Evolutionary conservation across 371 early-diverging fungal species (phyloP).

Genomic region (Apophysomyces ossiformis): DNA sequence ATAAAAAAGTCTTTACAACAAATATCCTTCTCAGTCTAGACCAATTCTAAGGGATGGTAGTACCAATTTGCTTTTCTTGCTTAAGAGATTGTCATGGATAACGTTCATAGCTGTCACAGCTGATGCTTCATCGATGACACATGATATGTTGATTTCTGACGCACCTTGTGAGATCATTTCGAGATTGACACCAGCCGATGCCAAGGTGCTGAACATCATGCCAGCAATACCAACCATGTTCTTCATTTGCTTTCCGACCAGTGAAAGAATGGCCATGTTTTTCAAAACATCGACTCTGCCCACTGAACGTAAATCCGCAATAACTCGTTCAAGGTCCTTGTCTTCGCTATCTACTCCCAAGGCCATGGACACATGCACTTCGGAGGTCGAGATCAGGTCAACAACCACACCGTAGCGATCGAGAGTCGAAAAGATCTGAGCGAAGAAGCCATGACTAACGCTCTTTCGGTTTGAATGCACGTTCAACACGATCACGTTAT

Average conservation of each 20-base stretch:
- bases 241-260: slow-evolving; percentile 96
- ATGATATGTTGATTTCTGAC: slow-evolving; percentile 96
- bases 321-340: slow-evolving; percentile 68
- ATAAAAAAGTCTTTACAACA: neutral
- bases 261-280: slow-evolving; percentile 92
- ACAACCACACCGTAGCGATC: slow-evolving; percentile 90
- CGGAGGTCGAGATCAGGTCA: slow-evolving; percentile 94
- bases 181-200: slow-evolving; percentile 90
- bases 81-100: slow-evolving; percentile 79
- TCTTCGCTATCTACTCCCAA: slow-evolving; percentile 69
- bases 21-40: neutral
- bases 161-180: slow-evolving; percentile 99
- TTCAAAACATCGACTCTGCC: slow-evolving; percentile 79
- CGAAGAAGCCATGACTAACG: slow-evolving; percentile 95
- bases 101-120: slow-evolving; percentile 82
- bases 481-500: slow-evolving; percentile 90
- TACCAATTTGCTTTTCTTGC: slow-evolving; percentile 1
- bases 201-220: slow-evolving; percentile 91
- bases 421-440: slow-evolving; percentile 89
- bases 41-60: neutral
- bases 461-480: slow-evolving; percentile 94
- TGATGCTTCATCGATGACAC: slow-evolving; percentile 85
- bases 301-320: slow-evolving; percentile 69
- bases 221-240: slow-evolving; percentile 96
- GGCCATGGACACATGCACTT: slow-evolving; percentile 97